Evolutionary conservation across 768 basidiomycete species (phyloP).

Genomic region (Lepiota venenata): DNA sequence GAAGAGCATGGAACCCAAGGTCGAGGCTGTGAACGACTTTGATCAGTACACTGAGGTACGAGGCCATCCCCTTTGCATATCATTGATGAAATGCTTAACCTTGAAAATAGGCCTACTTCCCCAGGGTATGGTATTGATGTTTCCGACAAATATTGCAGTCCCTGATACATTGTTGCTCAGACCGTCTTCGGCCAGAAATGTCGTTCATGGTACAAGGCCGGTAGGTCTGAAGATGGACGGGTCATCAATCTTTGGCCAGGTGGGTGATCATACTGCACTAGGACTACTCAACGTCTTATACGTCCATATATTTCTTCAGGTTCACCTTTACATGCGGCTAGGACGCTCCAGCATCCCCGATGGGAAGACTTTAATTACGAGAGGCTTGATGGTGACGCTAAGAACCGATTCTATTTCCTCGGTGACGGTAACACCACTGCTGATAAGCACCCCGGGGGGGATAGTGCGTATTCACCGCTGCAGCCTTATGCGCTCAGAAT

Average conservation of each 20-base stretch:
- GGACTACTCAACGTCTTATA: neutral
- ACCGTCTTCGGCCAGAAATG: slow-evolving; percentile 59
- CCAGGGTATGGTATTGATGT: slow-evolving; percentile 27
- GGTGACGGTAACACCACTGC: slow-evolving; percentile 58
- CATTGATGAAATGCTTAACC: neutral
- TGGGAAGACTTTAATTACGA: slow-evolving; percentile 67
- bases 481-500: neutral
- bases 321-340: slow-evolving; percentile 48
- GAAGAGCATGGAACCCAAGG: slow-evolving; percentile 59
- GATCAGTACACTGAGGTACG: slow-evolving; percentile 56
- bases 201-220: slow-evolving; percentile 62
- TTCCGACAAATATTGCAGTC: neutral
- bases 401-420: slow-evolving; percentile 55
- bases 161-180: slow-evolving; percentile 22
- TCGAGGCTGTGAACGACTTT: slow-evolving; percentile 58
- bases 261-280: slow-evolving; percentile 17
- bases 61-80: neutral
- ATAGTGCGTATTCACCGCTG: slow-evolving; percentile 24
- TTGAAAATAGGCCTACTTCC: slow-evolving; percentile 41
- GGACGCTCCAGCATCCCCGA: slow-evolving; percentile 48
- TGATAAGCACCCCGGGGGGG: slow-evolving; percentile 33
- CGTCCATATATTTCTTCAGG: slow-evolving; percentile 26
- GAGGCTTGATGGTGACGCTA: slow-evolving; percentile 31
- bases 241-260: slow-evolving; percentile 61
- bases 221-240: slow-evolving; percentile 50